Conservation (phyloP, 768 basidiomycete species). For the Psilocybe tampanensis region DNA sequence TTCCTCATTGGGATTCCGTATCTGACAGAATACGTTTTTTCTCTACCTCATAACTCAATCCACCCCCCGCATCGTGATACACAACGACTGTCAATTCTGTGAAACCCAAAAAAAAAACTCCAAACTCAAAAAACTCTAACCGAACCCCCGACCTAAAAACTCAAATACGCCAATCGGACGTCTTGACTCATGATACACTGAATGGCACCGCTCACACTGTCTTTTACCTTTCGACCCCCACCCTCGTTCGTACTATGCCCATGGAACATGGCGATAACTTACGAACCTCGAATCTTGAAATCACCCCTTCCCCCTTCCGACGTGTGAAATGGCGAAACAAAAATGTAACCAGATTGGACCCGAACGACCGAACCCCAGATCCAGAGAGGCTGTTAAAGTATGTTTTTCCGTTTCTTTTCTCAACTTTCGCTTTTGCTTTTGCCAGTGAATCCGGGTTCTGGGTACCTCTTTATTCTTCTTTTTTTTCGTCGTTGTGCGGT, state of each 20-base stretch:
- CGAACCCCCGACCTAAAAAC: not conserved
- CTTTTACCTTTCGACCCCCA: not conserved
- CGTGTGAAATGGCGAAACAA: no score
- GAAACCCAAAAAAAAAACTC: not conserved
- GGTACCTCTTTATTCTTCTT: not conserved
- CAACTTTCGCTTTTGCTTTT: not conserved
- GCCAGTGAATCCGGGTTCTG: no score
- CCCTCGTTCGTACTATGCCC: no score
- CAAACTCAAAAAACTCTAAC: not conserved
- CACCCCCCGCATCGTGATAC: no score
- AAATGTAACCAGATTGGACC: constrained; percentile 52
- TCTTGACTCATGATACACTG: not conserved
- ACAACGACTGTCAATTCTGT: no score
- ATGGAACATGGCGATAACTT: not conserved
- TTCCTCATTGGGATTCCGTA: not conserved
- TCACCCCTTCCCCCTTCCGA: no score
- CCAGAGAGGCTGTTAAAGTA: constrained; percentile 87
- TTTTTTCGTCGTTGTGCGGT: not conserved
- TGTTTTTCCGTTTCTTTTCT: not conserved
- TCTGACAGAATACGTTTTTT: constrained; percentile 15
- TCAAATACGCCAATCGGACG: constrained; percentile 4
- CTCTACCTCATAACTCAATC: not conserved
- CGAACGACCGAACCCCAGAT: constrained; percentile 83
- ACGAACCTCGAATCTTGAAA: no score
- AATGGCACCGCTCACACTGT: not conserved